Percentiles rank a stretch among this genome's conserved stretches.
Evolutionary conservation across 2,329 filamentous ascomycete species (phyloP).

Genomic region (Magnaporthiopsis rhizophila): DNA sequence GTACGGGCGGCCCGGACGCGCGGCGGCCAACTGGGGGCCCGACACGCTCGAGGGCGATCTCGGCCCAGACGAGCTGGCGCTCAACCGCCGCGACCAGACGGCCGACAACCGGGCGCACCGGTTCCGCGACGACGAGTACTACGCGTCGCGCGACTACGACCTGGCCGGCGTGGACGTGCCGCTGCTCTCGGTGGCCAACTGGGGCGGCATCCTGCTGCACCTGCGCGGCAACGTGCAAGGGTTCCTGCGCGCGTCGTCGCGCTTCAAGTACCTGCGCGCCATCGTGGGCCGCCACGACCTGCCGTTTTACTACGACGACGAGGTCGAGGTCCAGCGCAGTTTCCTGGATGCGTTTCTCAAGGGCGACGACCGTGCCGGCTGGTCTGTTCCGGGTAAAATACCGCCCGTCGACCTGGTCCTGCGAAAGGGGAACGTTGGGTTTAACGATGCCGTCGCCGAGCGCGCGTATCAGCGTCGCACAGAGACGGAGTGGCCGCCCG

Average conservation of each 20-base stretch:
- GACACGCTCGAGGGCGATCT: slow-evolving; percentile 54
- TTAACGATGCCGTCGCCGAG: slow-evolving; percentile 56
- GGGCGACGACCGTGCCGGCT: slow-evolving; percentile 53
- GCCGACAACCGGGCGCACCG: slow-evolving; percentile 37
- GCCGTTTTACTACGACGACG: slow-evolving; percentile 63
- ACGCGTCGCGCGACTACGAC: slow-evolving; percentile 56
- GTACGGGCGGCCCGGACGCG: slow-evolving; percentile 49
- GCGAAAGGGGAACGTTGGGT: slow-evolving; percentile 58
- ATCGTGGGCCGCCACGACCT: slow-evolving; percentile 64
- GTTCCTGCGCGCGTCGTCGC: slow-evolving; percentile 53
- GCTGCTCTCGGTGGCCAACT: slow-evolving; percentile 59
- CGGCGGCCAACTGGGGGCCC: slow-evolving; percentile 42
- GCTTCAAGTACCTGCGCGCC: slow-evolving; percentile 61
- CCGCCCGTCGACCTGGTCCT: slow-evolving; percentile 53
- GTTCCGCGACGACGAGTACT: slow-evolving; percentile 57
- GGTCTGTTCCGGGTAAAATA: slow-evolving; percentile 48
- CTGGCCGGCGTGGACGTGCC: slow-evolving; percentile 60
- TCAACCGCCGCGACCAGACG: slow-evolving; percentile 40
- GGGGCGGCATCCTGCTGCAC: slow-evolving; percentile 63
- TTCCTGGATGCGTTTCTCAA: slow-evolving; percentile 68
- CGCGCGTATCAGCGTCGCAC: slow-evolving; percentile 43
- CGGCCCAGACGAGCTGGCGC: slow-evolving; percentile 38
- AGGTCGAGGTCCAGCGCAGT: slow-evolving; percentile 57
- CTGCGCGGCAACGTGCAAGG: slow-evolving; percentile 62
- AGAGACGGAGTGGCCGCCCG: slow-evolving; percentile 60